Evolutionary conservation across 2,329 filamentous ascomycete species (phyloP).

Genomic region (Eurotiales sp.): DNA sequence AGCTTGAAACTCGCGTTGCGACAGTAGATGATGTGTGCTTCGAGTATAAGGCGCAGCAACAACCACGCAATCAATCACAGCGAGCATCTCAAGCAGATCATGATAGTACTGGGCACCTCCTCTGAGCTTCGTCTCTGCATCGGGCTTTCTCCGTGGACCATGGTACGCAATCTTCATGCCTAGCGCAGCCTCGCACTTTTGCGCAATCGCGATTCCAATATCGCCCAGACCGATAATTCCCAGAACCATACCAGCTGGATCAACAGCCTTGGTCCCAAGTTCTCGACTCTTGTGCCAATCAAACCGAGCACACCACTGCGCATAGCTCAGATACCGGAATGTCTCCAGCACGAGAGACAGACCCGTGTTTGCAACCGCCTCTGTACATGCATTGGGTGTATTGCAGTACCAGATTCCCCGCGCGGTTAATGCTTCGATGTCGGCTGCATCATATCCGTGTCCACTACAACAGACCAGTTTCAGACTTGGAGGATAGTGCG

Average conservation of each 20-base stretch:
- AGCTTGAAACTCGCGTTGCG: conserved; percentile 3
- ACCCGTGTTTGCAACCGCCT: conserved; percentile 9
- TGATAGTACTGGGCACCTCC: conserved; percentile 2
- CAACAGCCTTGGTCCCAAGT: conserved; percentile 13
- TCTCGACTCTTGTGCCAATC: conserved; percentile 15
- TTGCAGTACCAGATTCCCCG: conserved; percentile 11
- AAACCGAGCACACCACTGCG: conserved; percentile 13
- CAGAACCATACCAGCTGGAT: conserved; percentile 14
- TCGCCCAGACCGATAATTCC: conserved; percentile 15
- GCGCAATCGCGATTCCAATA: conserved; percentile 16
- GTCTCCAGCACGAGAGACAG: conserved; percentile 14
- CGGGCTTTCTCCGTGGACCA: conserved; percentile 9
- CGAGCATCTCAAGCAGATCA: conserved; percentile 5
- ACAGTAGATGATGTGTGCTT: conserved; percentile 9
- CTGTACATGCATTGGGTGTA: conserved; percentile 11
- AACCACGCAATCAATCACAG: conserved; percentile 10
- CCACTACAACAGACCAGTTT: conserved; percentile 8
- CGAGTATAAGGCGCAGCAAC: conserved; percentile 8
- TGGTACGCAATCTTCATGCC: conserved; percentile 11
- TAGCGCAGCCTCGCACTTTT: conserved; percentile 14
- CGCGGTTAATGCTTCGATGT: conserved; percentile 10
- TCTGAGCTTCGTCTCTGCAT: conserved; percentile 8
- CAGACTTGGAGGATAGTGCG: conserved; percentile 10
- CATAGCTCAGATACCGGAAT: conserved; percentile 17
- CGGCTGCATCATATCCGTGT: conserved; percentile 11